A percentile compares a stretch with the other conserved stretches of the same genome.
Evolutionary conservation across 345 rosid genomes (phyloP).

Genomic region (Brassica carinata): DNA sequence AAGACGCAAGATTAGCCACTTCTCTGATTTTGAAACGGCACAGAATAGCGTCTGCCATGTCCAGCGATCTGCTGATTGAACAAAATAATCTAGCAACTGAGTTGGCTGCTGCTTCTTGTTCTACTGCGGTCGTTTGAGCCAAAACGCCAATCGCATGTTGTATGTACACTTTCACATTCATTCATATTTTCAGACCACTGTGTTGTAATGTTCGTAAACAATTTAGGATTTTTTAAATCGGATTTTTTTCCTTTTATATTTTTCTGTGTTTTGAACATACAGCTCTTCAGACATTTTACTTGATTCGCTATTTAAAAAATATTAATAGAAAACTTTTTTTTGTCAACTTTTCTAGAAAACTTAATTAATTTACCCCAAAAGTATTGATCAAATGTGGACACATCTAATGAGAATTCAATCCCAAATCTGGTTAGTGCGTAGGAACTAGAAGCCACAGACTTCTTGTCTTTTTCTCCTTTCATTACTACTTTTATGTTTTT

Average conservation of each 20-base stretch:
- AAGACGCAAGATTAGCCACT: conserved; percentile 62
- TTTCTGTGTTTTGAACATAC: neutral
- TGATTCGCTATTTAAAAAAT: neutral
- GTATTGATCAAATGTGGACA: neutral
- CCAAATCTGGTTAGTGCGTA: conserved; percentile 21
- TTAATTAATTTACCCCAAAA: neutral
- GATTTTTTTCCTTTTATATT: neutral
- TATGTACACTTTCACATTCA: conserved; percentile 16
- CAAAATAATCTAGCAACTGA: conserved; percentile 26
- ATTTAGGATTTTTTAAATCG: neutral
- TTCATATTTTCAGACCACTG: conserved; percentile 22
- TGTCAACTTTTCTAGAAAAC: no score
- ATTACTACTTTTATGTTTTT: neutral
- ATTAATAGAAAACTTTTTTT: neutral
- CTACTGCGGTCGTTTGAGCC: conserved; percentile 27
- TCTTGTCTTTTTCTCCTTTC: neutral
- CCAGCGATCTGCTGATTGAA: conserved; percentile 53
- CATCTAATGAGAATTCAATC: neutral
- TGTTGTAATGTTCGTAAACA: conserved; percentile 22
- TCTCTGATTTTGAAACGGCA: conserved; percentile 71
- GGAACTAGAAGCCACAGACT: conserved; percentile 9
- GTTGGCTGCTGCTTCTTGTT: conserved; percentile 33
- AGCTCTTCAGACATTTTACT: neutral
- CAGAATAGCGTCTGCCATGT: conserved; percentile 67
- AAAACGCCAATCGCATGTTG: conserved; percentile 6